Conservation (phyloP, 1,284 basidiomycete genomes). For the Abortiporus biennis region DNA sequence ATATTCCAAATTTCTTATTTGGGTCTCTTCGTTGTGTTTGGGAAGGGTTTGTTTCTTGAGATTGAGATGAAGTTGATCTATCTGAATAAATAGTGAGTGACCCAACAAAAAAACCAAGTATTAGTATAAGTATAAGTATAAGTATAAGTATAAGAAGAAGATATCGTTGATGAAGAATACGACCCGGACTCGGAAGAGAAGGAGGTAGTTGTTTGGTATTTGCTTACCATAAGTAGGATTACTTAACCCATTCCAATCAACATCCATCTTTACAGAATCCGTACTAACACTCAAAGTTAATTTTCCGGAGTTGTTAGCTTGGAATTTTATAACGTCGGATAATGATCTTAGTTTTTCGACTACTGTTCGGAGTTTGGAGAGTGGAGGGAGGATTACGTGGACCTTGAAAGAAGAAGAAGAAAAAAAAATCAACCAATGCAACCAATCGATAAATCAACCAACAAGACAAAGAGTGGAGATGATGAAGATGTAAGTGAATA, state of each 20-base stretch:
- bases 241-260: constrained; percentile 71
- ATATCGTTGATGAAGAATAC: no score
- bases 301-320: constrained; percentile 57
- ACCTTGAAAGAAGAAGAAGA: constrained; percentile 39
- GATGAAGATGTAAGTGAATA: not conserved
- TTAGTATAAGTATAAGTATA: no score
- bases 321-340: constrained; percentile 66
- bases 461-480: not conserved
- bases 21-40: constrained; percentile 34
- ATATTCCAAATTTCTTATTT: constrained; percentile 56
- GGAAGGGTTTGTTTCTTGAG: constrained; percentile 24
- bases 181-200: no score
- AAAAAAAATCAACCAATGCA: not conserved
- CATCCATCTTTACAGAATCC: constrained; percentile 69
- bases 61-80: constrained; percentile 15
- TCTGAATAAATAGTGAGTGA: no score
- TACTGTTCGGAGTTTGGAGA: constrained; percentile 74
- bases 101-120: no score
- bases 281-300: constrained; percentile 69
- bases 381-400: constrained; percentile 75
- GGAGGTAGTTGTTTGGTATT: no score
- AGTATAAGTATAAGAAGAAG: no score
- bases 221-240: constrained; percentile 65
- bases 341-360: constrained; percentile 73
- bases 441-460: constrained; percentile 1